Conservation (phyloP, 345 rosid genomes). For the Clarkia xantiana region DNA sequence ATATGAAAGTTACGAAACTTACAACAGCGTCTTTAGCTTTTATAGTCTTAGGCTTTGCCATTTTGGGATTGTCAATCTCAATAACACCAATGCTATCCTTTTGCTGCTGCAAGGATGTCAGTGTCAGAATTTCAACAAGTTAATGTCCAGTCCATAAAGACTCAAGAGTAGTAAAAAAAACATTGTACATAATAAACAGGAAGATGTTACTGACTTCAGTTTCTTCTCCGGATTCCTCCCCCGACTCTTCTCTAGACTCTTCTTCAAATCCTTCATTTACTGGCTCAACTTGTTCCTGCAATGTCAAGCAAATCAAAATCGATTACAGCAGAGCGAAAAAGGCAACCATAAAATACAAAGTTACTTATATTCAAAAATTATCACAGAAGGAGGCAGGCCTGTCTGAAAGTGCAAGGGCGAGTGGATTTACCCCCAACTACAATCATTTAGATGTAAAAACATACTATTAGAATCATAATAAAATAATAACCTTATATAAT, state of each 20-base stretch:
- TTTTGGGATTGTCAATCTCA: constrained; percentile 76
- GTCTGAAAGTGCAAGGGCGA: constrained; percentile 74
- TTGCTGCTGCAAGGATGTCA: constrained; percentile 34
- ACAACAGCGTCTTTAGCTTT: constrained; percentile 70
- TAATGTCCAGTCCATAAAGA: not conserved
- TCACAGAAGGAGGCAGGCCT: constrained; percentile 22
- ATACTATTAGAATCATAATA: not conserved
- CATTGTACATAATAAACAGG: not conserved
- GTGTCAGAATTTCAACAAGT: constrained; percentile 1
- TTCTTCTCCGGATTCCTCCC: constrained; percentile 33
- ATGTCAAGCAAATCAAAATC: not conserved
- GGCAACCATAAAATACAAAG: not conserved
- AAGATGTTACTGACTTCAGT: constrained; percentile 12
- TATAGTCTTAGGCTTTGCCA: constrained; percentile 53
- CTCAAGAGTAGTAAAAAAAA: not conserved
- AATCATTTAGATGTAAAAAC: constrained; percentile 7
- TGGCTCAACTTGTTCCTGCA: constrained; percentile 44
- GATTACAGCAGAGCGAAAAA: not conserved
- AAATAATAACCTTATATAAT: not conserved
- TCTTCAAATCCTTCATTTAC: constrained; percentile 34
- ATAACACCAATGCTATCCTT: constrained; percentile 75
- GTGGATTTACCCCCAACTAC: constrained; percentile 78
- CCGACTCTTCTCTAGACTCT: constrained; percentile 59
- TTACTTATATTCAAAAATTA: not conserved
- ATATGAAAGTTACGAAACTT: constrained; percentile 15